A percentile compares a stretch with the other conserved stretches of the same genome.
Conservation (phyloP, 2,329 filamentous ascomycete species). For the Ilyonectria mors-panacis region DNA sequence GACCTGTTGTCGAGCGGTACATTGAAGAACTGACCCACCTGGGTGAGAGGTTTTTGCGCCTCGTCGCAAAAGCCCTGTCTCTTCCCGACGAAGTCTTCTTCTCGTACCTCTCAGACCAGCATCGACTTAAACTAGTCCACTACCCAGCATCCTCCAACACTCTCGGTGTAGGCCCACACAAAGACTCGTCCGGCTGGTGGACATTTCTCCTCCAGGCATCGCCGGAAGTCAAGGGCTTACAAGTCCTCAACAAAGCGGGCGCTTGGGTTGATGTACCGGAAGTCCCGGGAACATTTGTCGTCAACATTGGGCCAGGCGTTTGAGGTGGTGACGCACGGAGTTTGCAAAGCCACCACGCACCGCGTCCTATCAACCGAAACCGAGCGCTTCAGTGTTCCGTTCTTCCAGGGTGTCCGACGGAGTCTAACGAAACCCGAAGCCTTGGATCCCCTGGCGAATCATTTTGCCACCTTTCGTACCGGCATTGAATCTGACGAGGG, state of each 20-base stretch:
- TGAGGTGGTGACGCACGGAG: constrained; percentile 69
- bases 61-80: constrained; percentile 69
- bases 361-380: constrained; percentile 54
- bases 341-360: constrained; percentile 67
- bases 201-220: constrained; percentile 75
- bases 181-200: constrained; percentile 75
- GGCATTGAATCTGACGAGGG: constrained; percentile 54
- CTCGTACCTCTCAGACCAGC: constrained; percentile 68
- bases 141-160: constrained; percentile 58
- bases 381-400: constrained; percentile 61
- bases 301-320: constrained; percentile 73
- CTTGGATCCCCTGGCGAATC: constrained; percentile 53
- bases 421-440: constrained; percentile 62
- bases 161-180: constrained; percentile 74
- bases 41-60: constrained; percentile 67
- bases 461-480: constrained; percentile 52
- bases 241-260: constrained; percentile 64
- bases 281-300: constrained; percentile 66
- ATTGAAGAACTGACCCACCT: constrained; percentile 65
- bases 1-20: constrained; percentile 61
- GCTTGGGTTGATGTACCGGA: constrained; percentile 66
- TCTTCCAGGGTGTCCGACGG: constrained; percentile 65
- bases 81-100: constrained; percentile 65
- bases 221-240: constrained; percentile 63
- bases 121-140: constrained; percentile 71